Percentiles rank a stretch among this genome's conserved stretches.
phyloP scores from a whole-genome alignment of 805 yeast species.

The Candida patagonica region DNA sequence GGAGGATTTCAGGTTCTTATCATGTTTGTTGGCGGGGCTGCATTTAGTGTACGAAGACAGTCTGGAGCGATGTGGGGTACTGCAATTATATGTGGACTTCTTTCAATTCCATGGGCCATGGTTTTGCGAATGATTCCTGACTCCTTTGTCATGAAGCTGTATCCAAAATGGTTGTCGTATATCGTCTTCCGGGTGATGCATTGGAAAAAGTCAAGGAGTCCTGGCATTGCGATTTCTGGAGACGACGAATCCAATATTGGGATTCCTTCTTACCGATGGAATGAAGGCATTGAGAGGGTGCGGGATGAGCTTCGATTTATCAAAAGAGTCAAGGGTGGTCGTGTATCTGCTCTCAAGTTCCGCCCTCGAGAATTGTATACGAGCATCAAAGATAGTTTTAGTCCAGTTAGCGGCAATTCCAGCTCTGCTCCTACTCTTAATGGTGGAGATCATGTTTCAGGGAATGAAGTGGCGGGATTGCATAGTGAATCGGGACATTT shows the following conservation, averaged over 20 bases:
- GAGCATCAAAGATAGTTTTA: not conserved
- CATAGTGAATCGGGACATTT: constrained; percentile 6
- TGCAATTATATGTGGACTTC: constrained; percentile 69
- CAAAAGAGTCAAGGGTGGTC: constrained; percentile 32
- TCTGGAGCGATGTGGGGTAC: constrained; percentile 86
- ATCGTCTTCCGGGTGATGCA: constrained; percentile 16
- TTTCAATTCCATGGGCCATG: constrained; percentile 73
- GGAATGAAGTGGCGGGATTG: constrained; percentile 2
- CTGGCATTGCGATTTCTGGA: constrained; percentile 9
- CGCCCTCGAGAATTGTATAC: constrained; percentile 16
- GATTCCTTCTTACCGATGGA: constrained; percentile 26
- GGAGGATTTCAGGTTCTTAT: constrained; percentile 79
- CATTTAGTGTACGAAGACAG: constrained; percentile 73
- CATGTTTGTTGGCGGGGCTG: constrained; percentile 96
- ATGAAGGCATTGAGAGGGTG: constrained; percentile 32
- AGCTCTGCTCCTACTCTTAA: not conserved
- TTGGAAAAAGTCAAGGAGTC: constrained; percentile 14
- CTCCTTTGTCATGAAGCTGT: constrained; percentile 26
- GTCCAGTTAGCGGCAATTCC: not conserved
- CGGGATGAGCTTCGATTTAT: constrained; percentile 29
- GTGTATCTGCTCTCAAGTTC: constrained; percentile 25
- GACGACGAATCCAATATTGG: constrained; percentile 14
- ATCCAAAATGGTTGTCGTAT: constrained; percentile 19
- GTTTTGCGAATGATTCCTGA: constrained; percentile 79
- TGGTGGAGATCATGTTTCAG: not conserved